Percentiles rank a stretch among this genome's conserved stretches.
Conservation (phyloP, 1,284 basidiomycete genomes). For the Malassezia caprae region DNA sequence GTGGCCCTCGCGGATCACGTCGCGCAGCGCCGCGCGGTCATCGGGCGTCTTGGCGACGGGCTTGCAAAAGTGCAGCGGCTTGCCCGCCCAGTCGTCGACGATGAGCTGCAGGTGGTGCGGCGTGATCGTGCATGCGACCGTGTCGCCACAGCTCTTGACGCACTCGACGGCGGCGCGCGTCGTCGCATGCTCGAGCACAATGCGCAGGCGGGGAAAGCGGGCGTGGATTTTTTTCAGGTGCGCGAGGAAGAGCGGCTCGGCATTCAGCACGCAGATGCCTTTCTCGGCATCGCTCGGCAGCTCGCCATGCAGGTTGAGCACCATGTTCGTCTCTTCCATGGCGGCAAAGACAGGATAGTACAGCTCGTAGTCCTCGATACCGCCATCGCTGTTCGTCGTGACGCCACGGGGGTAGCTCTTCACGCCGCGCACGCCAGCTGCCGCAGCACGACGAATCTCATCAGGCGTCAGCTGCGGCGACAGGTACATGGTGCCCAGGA, state of each 20-base stretch:
- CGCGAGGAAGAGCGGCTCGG: conserved; percentile 78
- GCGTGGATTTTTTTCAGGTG: conserved; percentile 74
- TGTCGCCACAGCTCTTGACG: conserved; percentile 51
- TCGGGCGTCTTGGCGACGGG: conserved; percentile 93
- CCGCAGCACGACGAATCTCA: conserved; percentile 70
- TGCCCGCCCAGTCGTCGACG: conserved; percentile 94
- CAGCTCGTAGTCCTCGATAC: conserved; percentile 87
- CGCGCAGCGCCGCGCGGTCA: conserved; percentile 73
- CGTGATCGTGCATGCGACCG: conserved; percentile 93
- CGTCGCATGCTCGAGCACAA: conserved; percentile 98
- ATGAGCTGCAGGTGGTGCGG: conserved; percentile 89
- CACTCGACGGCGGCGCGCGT: conserved; percentile 87
- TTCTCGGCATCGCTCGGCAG: conserved; percentile 75
- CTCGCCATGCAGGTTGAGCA: conserved; percentile 94
- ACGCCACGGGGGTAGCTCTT: conserved; percentile 97
- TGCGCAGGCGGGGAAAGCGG: conserved; percentile 81
- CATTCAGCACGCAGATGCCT: conserved; percentile 86
- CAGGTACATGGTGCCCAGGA: conserved; percentile 92
- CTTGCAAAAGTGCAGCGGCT: conserved; percentile 94
- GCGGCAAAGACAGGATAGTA: conserved; percentile 91
- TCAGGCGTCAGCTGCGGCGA: conserved; percentile 79
- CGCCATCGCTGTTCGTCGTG: conserved; percentile 91
- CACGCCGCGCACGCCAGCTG: conserved; percentile 56
- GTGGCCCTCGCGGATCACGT: conserved; percentile 65
- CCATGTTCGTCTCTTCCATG: conserved; percentile 87